phyloP scores from a whole-genome alignment of 2,329 filamentous ascomycete genomes.

The Aurifilum marmelostoma region DNA sequence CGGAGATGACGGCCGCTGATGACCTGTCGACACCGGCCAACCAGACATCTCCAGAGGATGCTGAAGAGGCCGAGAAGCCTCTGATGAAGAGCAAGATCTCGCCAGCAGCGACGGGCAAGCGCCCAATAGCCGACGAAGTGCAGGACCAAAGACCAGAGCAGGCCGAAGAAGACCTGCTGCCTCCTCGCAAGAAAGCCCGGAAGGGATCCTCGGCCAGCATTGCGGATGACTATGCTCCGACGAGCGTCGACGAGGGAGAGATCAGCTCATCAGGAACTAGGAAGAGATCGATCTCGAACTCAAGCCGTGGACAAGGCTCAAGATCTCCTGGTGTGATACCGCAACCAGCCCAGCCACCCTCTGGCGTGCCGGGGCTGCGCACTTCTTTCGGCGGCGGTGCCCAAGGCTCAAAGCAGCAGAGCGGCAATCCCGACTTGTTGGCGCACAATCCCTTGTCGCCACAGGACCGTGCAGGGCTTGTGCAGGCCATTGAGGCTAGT shows the following conservation, averaged over 20 bases:
- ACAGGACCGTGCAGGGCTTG: conserved; percentile 17
- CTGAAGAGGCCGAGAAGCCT: background rate
- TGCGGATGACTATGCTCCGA: background rate
- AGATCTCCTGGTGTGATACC: background rate
- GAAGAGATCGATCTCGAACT: conserved; percentile 5
- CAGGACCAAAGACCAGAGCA: conserved; percentile 5
- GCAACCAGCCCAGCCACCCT: conserved; percentile 27
- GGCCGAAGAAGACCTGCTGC: conserved; percentile 14
- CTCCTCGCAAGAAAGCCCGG: conserved; percentile 27
- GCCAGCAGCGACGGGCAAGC: conserved; percentile 12
- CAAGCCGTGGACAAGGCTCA: conserved; percentile 16
- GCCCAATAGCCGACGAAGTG: conserved; percentile 13
- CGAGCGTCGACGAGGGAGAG: conserved; percentile 21
- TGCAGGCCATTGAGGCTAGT: conserved; percentile 14
- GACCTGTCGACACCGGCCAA: background rate
- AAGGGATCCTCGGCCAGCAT: conserved; percentile 3
- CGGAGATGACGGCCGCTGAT: background rate
- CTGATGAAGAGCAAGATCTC: background rate
- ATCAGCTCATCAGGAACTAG: conserved; percentile 2
- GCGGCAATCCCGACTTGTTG: background rate
- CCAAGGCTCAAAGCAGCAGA: background rate
- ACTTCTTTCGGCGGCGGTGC: conserved; percentile 24
- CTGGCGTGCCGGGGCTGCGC: conserved; percentile 32
- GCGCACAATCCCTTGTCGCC: conserved; percentile 13
- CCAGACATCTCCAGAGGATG: background rate